Evolutionary conservation across 345 rosid genomes (phyloP), one percentile per base, ranked within the genome.

Genomic region (Eutrema heterophyllum): DNA sequence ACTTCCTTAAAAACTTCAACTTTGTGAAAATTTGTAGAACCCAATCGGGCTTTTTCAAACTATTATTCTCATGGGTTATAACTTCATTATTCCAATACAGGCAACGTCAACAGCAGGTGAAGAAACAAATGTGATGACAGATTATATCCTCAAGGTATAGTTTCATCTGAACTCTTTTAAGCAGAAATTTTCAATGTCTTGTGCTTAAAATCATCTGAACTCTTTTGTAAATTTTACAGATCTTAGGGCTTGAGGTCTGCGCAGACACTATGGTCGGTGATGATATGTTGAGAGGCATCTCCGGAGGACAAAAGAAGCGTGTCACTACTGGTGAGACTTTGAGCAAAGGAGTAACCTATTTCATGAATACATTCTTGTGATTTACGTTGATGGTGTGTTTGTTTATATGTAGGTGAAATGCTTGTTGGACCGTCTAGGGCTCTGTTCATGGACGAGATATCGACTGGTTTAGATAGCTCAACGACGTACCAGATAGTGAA

Each of bases 391-490:
- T 55, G 3, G 32, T 24, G 29, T 38, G 14, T 65, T 8, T 50
- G 71, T 63, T 41, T 40, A 43, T 33, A 49, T 27, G 30, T 46
- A 87, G 89, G 90, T 65, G 93, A 88, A 64, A 89, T 89, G 92
- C 79, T 89, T 21, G 95, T 85, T 54, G 97, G 95, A 52, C 88
- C 91, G 2, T 79, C 89, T 8, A 83, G 79, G 53, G 95, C 86
- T n/a, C 56, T 91, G 27, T 84, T 89, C 76, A 91, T 91, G 97
- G 97, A 89, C 32, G 95, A 91, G 77, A 89, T 89, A 70, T 91
- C 95, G 0, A 89, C 93, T 53, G 95, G 97, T 35, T 70, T 91
- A 59, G 95, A 91, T 71, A 89, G 95, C 76, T 87, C 97, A 29
- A 91, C 95, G 7, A 89, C 97, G 8, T 89, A 57, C 68, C 89